Percentiles rank a stretch among this genome's conserved stretches.
Conservation (phyloP, 208 protist genomes). For the Herpetomonas muscarum region DNA sequence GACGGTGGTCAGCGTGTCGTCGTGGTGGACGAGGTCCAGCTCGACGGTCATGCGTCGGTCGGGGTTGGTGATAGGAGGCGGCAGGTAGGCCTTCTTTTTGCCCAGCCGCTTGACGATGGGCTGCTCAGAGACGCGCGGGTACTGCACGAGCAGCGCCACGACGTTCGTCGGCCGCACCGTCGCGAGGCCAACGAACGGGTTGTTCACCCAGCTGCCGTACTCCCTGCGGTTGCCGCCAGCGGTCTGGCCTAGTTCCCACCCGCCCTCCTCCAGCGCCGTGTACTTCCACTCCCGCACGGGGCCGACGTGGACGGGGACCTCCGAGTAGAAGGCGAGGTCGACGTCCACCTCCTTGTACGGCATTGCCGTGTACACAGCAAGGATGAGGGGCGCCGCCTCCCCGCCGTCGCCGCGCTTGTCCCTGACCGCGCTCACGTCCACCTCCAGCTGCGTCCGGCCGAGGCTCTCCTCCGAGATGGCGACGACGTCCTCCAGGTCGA, state of each 20-base stretch:
- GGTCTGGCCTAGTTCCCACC: conserved; percentile 79
- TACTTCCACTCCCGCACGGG: conserved; percentile 72
- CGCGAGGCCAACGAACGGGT: conserved; percentile 77
- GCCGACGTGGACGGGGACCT: conserved; percentile 40
- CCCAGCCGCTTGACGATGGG: conserved; percentile 57
- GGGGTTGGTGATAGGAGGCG: conserved; percentile 58
- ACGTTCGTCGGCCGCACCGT: conserved; percentile 57
- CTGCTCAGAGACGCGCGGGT: conserved; percentile 69
- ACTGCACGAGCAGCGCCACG: conserved; percentile 78
- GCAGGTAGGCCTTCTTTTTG: conserved; percentile 60
- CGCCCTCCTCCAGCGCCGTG: conserved; percentile 45
- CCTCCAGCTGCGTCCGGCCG: conserved; percentile 35
- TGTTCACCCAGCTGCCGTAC: conserved; percentile 85
- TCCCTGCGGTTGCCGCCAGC: conserved; percentile 64
- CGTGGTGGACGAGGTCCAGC: conserved; percentile 68
- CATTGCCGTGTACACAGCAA: conserved; percentile 64
- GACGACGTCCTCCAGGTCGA: conserved; percentile 47
- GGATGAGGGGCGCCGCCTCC: conserved; percentile 39
- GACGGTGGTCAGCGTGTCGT: conserved; percentile 58
- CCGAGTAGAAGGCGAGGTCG: conserved; percentile 57
- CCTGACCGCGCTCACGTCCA: conserved; percentile 33
- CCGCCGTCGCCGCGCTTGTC: neutral
- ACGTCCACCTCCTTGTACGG: conserved; percentile 77
- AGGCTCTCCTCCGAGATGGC: conserved; percentile 30
- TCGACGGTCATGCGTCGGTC: conserved; percentile 67